Percentiles rank a stretch among this genome's conserved stretches.
phyloP scores from a whole-genome alignment of 1,139 yeast genomes.

The Geotrichum restrictum region DNA sequence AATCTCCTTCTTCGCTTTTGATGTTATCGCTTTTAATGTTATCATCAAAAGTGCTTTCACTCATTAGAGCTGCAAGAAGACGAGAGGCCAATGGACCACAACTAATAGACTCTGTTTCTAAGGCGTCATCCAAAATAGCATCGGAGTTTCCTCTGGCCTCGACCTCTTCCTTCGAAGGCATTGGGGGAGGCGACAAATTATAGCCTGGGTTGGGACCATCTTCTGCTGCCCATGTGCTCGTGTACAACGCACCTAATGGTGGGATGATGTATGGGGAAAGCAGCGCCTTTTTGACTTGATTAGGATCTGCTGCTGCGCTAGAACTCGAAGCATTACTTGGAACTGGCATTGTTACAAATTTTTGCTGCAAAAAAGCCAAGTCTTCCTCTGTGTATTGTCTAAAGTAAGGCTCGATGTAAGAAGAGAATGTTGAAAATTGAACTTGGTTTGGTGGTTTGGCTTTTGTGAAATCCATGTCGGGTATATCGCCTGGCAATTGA shows the following conservation, averaged over 20 bases:
- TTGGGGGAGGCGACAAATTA: conserved; percentile 32
- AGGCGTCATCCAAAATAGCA: conserved; percentile 54
- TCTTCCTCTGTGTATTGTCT: conserved; percentile 77
- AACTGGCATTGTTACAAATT: conserved; percentile 30
- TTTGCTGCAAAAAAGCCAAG: conserved; percentile 63
- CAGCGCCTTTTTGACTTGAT: conserved; percentile 31
- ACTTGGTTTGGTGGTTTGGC: conserved; percentile 89
- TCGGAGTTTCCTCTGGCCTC: conserved; percentile 50
- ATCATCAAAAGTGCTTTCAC: conserved; percentile 42
- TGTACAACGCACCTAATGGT: conserved; percentile 74
- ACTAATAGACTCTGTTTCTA: conserved; percentile 71
- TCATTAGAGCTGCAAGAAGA: conserved; percentile 71
- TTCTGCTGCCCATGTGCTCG: conserved; percentile 83
- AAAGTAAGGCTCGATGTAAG: conserved; percentile 82
- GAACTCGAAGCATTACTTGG: conserved; percentile 26
- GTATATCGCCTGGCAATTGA: conserved; percentile 80
- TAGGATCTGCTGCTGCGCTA: conserved; percentile 25
- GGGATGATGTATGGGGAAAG: conserved; percentile 56
- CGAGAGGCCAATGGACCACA: conserved; percentile 93
- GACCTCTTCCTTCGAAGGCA: conserved; percentile 21
- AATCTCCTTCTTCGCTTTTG: conserved; percentile 28
- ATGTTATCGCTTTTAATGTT: conserved; percentile 21
- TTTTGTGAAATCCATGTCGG: conserved; percentile 79
- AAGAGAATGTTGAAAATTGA: conserved; percentile 81
- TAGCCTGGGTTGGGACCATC: conserved; percentile 49